These are phyloP conservation scores for Saposhnikovia divaricata DNA, from an alignment of 129 eudicot species.

Conservation along the genomic window DNA sequence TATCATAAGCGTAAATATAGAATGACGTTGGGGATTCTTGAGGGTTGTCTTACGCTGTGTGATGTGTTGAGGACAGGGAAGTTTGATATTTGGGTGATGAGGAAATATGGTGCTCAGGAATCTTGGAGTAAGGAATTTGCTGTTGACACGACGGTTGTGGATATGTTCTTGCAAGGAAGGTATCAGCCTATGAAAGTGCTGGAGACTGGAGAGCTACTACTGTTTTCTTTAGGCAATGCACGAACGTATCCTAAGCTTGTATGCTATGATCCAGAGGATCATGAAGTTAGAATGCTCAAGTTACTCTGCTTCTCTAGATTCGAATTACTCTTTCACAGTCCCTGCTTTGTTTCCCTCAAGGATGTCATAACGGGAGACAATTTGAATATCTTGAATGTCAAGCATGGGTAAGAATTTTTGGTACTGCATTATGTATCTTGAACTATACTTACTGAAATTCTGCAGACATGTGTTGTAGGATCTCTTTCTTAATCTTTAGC, in stretches of 20 bases:
- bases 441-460: too few relatives aligned
- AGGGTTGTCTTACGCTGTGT: not conserved
- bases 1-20: not conserved
- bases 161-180: not conserved
- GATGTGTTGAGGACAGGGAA: not conserved
- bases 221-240: not conserved
- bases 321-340: too few relatives aligned
- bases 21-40: not conserved
- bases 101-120: not conserved
- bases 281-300: constrained; percentile 1
- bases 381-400: too few relatives aligned
- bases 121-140: constrained; percentile 1
- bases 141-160: not conserved
- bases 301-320: not conserved
- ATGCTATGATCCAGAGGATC: not conserved
- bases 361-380: too few relatives aligned
- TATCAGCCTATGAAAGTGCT: not conserved
- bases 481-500: too few relatives aligned
- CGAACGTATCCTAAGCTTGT: not conserved
- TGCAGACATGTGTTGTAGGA: too few relatives aligned
- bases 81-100: not conserved
- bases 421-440: too few relatives aligned
- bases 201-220: not conserved
- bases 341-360: too few relatives aligned
- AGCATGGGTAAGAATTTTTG: too few relatives aligned